These are phyloP conservation scores for Tieghemiomyces parasiticus DNA, from an alignment of 192 early-diverging fungal genomes.

Conservation along the genomic window DNA sequence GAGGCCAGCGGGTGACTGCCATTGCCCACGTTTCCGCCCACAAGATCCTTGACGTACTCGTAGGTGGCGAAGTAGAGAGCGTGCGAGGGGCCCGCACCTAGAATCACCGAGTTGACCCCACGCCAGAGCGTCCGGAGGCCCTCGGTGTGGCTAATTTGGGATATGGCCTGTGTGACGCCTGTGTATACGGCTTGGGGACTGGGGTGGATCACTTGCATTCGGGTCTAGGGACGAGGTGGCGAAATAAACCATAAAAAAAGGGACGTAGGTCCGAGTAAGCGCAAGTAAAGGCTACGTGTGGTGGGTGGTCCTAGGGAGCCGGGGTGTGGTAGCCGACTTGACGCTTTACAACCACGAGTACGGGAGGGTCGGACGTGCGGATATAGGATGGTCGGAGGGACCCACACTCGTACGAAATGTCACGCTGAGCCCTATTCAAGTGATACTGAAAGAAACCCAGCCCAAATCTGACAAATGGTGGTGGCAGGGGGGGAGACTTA, in stretches of 20 bases:
- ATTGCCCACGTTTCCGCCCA: constrained; percentile 24
- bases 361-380: no score
- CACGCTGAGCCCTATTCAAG: no score
- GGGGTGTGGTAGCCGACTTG: no score
- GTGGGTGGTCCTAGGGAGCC: no score
- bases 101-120: constrained; percentile 80
- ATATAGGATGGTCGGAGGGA: no score
- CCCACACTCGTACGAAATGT: no score
- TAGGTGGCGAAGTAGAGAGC: constrained; percentile 93
- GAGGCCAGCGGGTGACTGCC: constrained; percentile 10
- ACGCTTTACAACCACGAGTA: no score
- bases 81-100: constrained; percentile 91
- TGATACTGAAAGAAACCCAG: no score
- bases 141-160: constrained; percentile 56
- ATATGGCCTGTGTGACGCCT: constrained; percentile 50
- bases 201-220: constrained; percentile 79
- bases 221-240: constrained; percentile 38
- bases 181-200: constrained; percentile 51
- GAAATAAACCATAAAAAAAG: constrained; percentile 8
- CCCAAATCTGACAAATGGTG: no score
- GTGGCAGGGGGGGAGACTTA: constrained; percentile 24
- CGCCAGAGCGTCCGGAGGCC: constrained; percentile 76
- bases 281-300: no score
- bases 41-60: constrained; percentile 72
- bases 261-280: not conserved